Evolutionary conservation across 225 moss, liverwort and hornwort species (phyloP), one percentile per base, ranked within the genome.

Genomic region (Sphagnum contortum): DNA sequence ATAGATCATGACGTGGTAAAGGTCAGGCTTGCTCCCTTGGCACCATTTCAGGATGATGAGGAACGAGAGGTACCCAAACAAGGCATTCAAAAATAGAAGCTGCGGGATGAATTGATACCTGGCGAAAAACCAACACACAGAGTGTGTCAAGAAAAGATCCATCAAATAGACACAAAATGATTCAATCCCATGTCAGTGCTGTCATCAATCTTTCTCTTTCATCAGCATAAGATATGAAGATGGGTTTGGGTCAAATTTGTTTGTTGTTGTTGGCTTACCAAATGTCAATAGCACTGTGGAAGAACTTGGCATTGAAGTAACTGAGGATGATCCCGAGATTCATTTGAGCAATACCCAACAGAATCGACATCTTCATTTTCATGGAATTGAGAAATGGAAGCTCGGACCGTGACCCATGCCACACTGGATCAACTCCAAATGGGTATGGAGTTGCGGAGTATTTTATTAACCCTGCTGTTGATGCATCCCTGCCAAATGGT

Each of bases 281-380:
- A 50, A 90, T 64, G 55, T 96, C 87, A 47, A 96, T 80, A 57
- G 70, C 49, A 72, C 69, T 96, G 48, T 73, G 79, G 60, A 75
- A 92, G 76, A 88, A 96, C 72, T 79, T 80, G 3, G 83, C 96
- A 68, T 96, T 96, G 72, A 90, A 82, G 67, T 74, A 90, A 78
- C 96, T 92, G 68, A 96, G 76, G n/a, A 96, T 2, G 51, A 96
- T 96, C 51, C 98, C 98, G 59, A 98, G 74, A 66, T 90, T 93
- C 98, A 98, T 91, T 76, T 98, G 98, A 6, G 74, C 14, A 9
- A 98, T 91, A 48, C 98, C 98, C 6, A 98, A 49, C 48, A 98
- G 67, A 72, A 98, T 93, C 54, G 93, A 93, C 98, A 98, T 98
- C 79, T 98, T 98, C 98, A 98, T 98, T 78, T 98, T 98, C 81